phyloP scores from a whole-genome alignment of 202 grass and related monocot species.

The Digitaria exilis region DNA sequence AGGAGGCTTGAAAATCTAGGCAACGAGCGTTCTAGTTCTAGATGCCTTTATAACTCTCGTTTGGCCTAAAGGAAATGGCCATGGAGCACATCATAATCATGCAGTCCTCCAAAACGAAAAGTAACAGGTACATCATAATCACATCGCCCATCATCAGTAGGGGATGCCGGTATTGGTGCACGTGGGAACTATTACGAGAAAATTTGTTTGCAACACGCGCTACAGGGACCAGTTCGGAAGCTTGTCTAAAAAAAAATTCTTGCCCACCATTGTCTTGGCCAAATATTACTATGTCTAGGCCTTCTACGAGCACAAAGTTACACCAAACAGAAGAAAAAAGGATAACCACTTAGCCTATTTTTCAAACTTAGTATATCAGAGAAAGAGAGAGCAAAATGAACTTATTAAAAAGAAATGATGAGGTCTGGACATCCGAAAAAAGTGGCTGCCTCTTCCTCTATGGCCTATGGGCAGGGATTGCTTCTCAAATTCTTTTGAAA shows the following conservation, averaged over 20 bases:
- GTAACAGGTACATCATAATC: background rate
- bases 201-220: background rate
- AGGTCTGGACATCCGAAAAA: too few species aligned
- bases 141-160: background rate
- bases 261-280: background rate
- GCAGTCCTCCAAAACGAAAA: background rate
- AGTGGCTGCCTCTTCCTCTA: too few species aligned
- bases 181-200: slow-evolving; percentile 35
- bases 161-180: slow-evolving; percentile 10
- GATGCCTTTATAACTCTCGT: background rate
- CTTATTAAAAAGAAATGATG: too few species aligned
- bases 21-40: slow-evolving; percentile 13
- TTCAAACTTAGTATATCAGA: too few species aligned
- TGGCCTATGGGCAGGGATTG: too few species aligned
- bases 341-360: too few species aligned
- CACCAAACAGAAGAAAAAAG: background rate
- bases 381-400: too few species aligned
- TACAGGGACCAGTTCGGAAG: slow-evolving; percentile 13
- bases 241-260: background rate
- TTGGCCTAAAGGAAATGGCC: background rate
- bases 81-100: slow-evolving; percentile 19
- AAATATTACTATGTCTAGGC: background rate
- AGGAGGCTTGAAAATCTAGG: background rate
- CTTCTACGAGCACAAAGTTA: background rate
- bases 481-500: too few species aligned